Evolutionary conservation across 345 rosid species (phyloP), one percentile per base, ranked within the genome.

Genomic region (Physaria fendleri): DNA sequence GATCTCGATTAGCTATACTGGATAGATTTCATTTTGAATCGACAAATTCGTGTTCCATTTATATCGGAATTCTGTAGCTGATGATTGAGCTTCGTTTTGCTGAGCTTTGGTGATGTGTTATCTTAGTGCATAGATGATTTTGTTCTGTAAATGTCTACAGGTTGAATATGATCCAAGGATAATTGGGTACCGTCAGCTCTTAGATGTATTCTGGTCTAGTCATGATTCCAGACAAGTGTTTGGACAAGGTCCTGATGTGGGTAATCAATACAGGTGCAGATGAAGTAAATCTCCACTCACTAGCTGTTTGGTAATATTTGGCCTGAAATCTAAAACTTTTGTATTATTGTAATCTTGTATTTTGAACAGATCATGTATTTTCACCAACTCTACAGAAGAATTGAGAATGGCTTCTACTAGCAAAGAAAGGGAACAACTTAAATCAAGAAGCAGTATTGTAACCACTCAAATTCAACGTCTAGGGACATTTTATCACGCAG

Each of bases 201-300:
- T 89, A 78, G 95, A 92, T 55, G 82, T 86, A 9, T 92, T 89
- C 38, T 92, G 97, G 98, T 79, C 87, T 33, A 84, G 81, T 65
- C 98, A 92, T 60, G 98, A 92, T 83, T 80, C 91, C 0, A 79
- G 93, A 66, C 95, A 92, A 72, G 93, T 83, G 4, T 87, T 84
- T 76, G 97, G 99, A 18, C 95, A 92, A 69, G 99, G 97, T 69
- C 99, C 97, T 60, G 99, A 93, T 68, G 97, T 89, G 22, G 99
- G 99, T 46, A 68, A 68, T 53, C 97, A 92, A 34, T 92, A 92
- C 78, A 92, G 97, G 99, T 86, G 66, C 59, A 22, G 43, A 25
- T 33, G 12, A 10, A 60, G 21, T 13, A 30, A 9, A 20, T 35
- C 10, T 27, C 2, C 8, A 39, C 13, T 2, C 13, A 9, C 14